Percentiles rank a stretch among this genome's conserved stretches.
Conservation (phyloP, 768 basidiomycete genomes). For the Mycena maculata region DNA sequence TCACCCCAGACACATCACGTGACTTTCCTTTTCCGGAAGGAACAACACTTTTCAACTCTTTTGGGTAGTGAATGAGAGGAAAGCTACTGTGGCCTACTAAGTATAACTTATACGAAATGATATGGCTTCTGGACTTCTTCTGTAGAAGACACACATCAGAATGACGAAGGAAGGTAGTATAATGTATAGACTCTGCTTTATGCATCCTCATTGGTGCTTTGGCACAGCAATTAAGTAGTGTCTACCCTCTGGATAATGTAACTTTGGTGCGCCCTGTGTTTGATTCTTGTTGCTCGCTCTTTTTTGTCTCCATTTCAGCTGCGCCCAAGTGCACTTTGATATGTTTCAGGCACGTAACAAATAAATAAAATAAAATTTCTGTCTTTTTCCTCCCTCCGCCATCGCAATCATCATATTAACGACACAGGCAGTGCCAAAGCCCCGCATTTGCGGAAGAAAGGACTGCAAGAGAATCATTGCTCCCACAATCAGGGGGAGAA, state of each 20-base stretch:
- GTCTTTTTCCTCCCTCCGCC: not conserved
- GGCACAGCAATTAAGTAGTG: not conserved
- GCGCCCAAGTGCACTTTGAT: not conserved
- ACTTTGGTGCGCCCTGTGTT: not conserved
- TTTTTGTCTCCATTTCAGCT: not conserved
- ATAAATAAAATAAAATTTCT: not conserved
- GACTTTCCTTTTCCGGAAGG: not conserved
- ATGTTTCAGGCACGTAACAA: not conserved
- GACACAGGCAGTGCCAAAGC: not conserved
- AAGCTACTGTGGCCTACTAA: not conserved
- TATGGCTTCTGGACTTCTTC: not conserved
- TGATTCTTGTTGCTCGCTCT: not conserved
- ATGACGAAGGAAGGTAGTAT: not conserved
- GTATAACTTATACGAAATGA: not conserved
- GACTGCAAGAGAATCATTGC: not conserved
- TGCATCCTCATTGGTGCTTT: not conserved
- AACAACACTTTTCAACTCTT: not conserved
- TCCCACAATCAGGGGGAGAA: not conserved
- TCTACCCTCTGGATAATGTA: not conserved
- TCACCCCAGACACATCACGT: not conserved
- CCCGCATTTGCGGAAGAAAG: not conserved
- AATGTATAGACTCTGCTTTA: not conserved
- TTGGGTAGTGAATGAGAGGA: not conserved
- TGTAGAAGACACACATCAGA: not conserved
- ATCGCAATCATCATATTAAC: not conserved